Percentiles rank a stretch among this genome's conserved stretches.
Conservation (phyloP, 148 eudicot genomes). For the Amaranthus hypochondriacus region DNA sequence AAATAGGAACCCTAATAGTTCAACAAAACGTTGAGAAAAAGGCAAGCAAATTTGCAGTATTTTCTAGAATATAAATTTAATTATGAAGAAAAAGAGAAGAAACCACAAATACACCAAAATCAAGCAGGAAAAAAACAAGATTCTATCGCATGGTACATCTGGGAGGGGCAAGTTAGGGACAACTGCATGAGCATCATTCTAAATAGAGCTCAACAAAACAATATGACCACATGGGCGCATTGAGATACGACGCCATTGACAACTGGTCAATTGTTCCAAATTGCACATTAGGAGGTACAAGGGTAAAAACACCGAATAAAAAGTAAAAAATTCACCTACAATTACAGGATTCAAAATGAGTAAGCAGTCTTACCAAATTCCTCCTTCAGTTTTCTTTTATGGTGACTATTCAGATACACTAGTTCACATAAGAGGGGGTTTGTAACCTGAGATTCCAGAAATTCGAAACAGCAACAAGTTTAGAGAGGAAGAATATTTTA, state of each 20-base stretch:
- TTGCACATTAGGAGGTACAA: neutral
- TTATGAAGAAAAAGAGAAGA: neutral
- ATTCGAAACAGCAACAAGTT: conserved; percentile 19
- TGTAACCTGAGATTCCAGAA: conserved; percentile 43
- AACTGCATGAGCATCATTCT: neutral
- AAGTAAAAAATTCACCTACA: conserved; percentile 8
- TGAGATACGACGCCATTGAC: neutral
- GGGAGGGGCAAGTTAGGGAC: no score
- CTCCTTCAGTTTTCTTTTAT: conserved; percentile 69
- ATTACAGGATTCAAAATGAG: conserved; percentile 1
- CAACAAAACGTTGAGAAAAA: neutral
- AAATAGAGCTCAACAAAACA: neutral
- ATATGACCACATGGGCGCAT: no score
- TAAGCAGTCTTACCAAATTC: conserved; percentile 59
- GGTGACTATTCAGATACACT: conserved; percentile 56
- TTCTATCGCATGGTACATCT: no score
- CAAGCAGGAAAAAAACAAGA: neutral
- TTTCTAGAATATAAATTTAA: neutral
- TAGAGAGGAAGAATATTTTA: neutral
- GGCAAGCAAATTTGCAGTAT: neutral
- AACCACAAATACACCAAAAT: neutral
- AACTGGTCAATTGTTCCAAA: neutral
- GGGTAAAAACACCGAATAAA: neutral
- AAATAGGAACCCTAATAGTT: neutral
- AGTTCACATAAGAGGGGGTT: conserved; percentile 48